Percentiles rank a stretch among this genome's conserved stretches.
phyloP scores from a whole-genome alignment of 345 rosid species.

The Leavenworthia alabamica region DNA sequence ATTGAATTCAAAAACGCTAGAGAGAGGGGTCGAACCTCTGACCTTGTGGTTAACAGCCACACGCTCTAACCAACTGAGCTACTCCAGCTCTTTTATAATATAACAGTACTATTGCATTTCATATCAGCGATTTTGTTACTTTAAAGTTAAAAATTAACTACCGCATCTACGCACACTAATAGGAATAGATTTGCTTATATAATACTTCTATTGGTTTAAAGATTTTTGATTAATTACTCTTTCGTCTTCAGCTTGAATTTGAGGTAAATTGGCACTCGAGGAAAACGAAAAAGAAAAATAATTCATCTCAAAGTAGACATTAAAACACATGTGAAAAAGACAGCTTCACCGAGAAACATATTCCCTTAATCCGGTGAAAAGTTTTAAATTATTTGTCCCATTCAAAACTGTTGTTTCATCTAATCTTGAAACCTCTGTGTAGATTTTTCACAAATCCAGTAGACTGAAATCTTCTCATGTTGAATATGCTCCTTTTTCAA shows the following conservation, averaged over 20 bases:
- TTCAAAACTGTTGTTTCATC: conserved; percentile 17
- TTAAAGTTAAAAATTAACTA: too few species aligned
- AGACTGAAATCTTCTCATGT: not conserved
- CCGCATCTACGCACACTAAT: too few species aligned
- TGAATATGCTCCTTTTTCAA: conserved; percentile 1
- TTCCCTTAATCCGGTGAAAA: not conserved
- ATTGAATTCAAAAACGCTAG: conserved; percentile 1
- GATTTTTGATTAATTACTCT: too few species aligned
- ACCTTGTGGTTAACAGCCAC: conserved; percentile 51
- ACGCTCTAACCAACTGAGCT: conserved; percentile 59
- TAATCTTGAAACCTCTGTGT: conserved; percentile 7
- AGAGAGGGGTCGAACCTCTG: conserved; percentile 29
- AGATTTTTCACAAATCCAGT: not conserved
- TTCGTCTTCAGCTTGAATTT: not conserved
- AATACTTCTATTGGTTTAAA: not conserved
- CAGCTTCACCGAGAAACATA: not conserved
- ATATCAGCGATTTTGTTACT: too few species aligned
- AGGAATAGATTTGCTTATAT: too few species aligned
- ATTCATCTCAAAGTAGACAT: not conserved
- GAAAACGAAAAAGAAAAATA: not conserved
- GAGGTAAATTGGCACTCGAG: too few species aligned
- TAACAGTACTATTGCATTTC: too few species aligned
- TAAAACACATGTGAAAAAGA: not conserved
- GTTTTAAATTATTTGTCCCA: not conserved
- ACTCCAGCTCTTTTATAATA: not conserved